These are phyloP conservation scores for Eremothecium coryli DNA, from an alignment of 1,139 yeast species.

Conservation along the genomic window DNA sequence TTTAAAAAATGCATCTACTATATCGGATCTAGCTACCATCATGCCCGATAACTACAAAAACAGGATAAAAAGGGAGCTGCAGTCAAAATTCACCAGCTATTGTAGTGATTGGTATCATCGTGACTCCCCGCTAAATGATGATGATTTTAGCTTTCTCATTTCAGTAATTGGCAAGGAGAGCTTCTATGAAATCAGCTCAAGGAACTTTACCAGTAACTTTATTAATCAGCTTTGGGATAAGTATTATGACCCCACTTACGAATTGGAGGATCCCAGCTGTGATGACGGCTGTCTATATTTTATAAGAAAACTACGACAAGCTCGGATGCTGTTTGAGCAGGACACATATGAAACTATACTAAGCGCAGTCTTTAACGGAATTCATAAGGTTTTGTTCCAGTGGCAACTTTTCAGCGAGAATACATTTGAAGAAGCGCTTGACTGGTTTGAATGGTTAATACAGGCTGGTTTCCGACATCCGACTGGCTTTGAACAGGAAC, in stretches of 20 bases:
- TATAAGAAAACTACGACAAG: conserved; percentile 11
- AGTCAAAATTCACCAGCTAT: conserved; percentile 28
- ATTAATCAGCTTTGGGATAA: conserved; percentile 22
- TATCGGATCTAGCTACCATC: background rate
- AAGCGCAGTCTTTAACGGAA: conserved; percentile 12
- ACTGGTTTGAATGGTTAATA: conserved; percentile 21
- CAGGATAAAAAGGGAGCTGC: conserved; percentile 4
- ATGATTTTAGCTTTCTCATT: conserved; percentile 33
- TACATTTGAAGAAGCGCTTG: conserved; percentile 13
- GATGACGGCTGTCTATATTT: conserved; percentile 14
- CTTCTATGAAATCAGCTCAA: conserved; percentile 22
- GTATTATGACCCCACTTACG: conserved; percentile 22
- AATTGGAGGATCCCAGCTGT: conserved; percentile 15
- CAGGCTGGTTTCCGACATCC: conserved; percentile 14
- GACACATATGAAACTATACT: conserved; percentile 12
- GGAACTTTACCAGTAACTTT: conserved; percentile 32
- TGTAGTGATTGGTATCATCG: conserved; percentile 32
- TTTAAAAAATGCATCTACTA: background rate
- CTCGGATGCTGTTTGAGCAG: conserved; percentile 11
- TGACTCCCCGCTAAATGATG: conserved; percentile 16
- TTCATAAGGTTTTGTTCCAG: conserved; percentile 20
- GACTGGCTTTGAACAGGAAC: conserved; percentile 9
- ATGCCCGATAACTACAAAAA: background rate
- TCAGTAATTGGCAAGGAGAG: conserved; percentile 33
- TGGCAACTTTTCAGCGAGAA: conserved; percentile 19